These are phyloP conservation scores for Fraxinus dipetala DNA, from an alignment of 305 asterid species.

Conservation along the genomic window DNA sequence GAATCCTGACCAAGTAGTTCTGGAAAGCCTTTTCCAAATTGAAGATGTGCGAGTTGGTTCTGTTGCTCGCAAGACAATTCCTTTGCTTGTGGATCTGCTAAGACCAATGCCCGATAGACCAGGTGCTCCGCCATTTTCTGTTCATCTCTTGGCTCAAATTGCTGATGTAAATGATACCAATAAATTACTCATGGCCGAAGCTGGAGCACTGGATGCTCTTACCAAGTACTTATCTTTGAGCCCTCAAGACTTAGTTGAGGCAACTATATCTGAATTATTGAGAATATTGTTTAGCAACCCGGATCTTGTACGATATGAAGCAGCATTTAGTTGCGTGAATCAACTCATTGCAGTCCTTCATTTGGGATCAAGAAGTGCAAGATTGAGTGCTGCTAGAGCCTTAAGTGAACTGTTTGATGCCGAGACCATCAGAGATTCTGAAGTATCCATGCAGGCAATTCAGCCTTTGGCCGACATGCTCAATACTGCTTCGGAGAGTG, in stretches of 20 bases:
- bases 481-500: conserved; percentile 49
- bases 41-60: conserved; percentile 79
- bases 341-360: conserved; percentile 92
- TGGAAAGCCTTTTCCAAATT: conserved; percentile 59
- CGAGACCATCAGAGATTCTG: conserved; percentile 61
- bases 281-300: conserved; percentile 65
- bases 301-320: conserved; percentile 55
- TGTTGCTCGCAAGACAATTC: conserved; percentile 63
- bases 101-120: conserved; percentile 85
- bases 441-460: conserved; percentile 67
- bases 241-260: conserved; percentile 81
- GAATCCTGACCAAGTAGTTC: conserved; percentile 70
- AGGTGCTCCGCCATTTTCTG: conserved; percentile 74
- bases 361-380: conserved; percentile 80
- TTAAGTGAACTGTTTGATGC: conserved; percentile 66
- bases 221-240: conserved; percentile 78
- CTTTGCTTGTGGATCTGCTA: conserved; percentile 77
- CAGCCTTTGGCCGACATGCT: conserved; percentile 85
- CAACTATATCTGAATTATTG: conserved; percentile 67
- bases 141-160: conserved; percentile 63
- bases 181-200: conserved; percentile 79
- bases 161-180: conserved; percentile 71
- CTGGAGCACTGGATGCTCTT: conserved; percentile 77
- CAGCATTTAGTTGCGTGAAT: conserved; percentile 61
- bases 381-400: conserved; percentile 78